Evolutionary conservation across 2,329 filamentous ascomycete species (phyloP), one percentile per base, ranked within the genome.

Genomic region (Calycina herbarum): DNA sequence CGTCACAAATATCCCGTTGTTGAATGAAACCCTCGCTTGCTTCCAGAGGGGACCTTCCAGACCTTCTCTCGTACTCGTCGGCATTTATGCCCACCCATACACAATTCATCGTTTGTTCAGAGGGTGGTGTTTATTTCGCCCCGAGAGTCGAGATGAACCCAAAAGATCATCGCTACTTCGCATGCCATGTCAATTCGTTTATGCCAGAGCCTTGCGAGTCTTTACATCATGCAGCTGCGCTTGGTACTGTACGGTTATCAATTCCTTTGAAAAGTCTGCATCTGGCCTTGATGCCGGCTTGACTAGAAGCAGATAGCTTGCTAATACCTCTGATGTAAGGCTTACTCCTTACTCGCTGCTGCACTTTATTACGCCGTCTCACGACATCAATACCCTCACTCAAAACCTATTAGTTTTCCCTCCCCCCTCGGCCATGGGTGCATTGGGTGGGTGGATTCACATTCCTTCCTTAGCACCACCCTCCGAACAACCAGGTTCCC

Each of bases 401-500:
- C 48, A 54, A 24, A n/a, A 27, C 20, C 48, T 54, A 54, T 42
- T 40, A 35, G 20, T 54, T 54, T 51, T 15, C 20, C 48, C 20
- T 4, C 20, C 6, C 48, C 13, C 3, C 48, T 54, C 48, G n/a
- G n/a, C 20, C 20, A 54, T 54, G 38, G 11, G 38, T 40, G 38
- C 38, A 40, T 40, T 40, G 38, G 38, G 38, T 40, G 38, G 38
- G 38, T 40, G 38, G 38, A 40, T 40, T 40, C 48, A 54, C 20
- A 54, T 27, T 51, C 27, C 59, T 61, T 31, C 59, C 24, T 20
- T 17, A 48, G 38, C 59, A 27, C 20, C 48, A 54, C 24, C 48
- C 48, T 54, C 48, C 35, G 62, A 58, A 20, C 62, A 62, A 42
- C 17, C 62, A 42, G n/a, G 20, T 51, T 13, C 10, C 51, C 38